Base-by-base conservation (phyloP, 208 protist species). In the Leishmania tropica region DNA sequence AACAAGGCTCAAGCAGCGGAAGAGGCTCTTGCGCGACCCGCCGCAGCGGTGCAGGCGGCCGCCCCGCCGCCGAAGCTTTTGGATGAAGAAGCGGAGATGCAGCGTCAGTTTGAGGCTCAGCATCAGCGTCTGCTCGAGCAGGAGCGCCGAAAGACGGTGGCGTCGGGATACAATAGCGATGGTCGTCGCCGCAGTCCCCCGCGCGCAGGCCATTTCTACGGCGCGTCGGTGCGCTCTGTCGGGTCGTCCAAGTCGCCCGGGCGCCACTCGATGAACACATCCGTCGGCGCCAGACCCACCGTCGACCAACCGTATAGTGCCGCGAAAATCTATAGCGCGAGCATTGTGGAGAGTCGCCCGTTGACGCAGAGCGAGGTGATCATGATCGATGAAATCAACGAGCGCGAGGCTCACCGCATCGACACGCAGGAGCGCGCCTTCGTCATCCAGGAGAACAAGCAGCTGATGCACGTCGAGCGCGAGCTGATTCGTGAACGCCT, bases 311-410 rank as follows among this genome's bases (percentile, higher is more conserved):
- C 84, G n/a, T 77, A 83, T 37, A 87, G 86, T 40, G 87, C 84
- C 5, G 80, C 78, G n/a, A 81, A 88, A 82, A 92, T 96, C 48
- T 87, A 87, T 73, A 91, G 88, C 83, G 76, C 85, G 74, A 85
- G 80, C 73, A 81, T 85, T 17, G 47, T 35, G 24, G 87, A 94
- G 81, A 82, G 84, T 21, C 90, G 92, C 65, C 58, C 65, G 15
- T 78, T 86, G 47, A 90, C 86, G 64, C 75, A 79, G 21, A 83
- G 75, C 11, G 92, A 94, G 79, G 37, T 72, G 40, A 62, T 81
- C 7, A 82, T 89, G 80, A 80, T 94, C 37, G 83, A 89, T 7
- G 86, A 92, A 35, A 96, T 94, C 80, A 80, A 90, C 64, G 90
- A 94, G 79, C 86, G 88, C 15, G 90, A 96, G 78, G 75, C 84